Evolutionary conservation across 139 green algal species (phyloP).

Genomic region (Monoraphidium neglectum): DNA sequence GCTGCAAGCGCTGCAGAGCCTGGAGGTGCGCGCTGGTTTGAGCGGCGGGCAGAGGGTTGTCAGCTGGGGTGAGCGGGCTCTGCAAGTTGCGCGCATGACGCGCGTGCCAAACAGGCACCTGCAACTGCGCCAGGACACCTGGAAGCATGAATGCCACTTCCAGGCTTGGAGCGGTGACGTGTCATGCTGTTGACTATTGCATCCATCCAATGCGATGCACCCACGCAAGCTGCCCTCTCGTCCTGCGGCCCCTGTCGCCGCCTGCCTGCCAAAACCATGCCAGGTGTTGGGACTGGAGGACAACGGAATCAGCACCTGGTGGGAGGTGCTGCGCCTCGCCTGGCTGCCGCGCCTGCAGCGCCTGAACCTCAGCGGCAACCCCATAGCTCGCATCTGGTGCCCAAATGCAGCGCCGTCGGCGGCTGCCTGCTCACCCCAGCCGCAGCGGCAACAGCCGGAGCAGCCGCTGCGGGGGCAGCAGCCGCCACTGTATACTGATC

Average conservation of each 20-base stretch:
- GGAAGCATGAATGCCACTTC: no score
- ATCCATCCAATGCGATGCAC: no score
- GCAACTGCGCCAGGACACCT: no score
- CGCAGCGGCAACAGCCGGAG: neutral
- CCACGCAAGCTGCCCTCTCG: neutral
- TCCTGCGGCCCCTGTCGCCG: neutral
- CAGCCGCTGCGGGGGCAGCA: neutral
- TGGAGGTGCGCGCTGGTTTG: constrained; percentile 3
- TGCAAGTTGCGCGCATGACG: no score
- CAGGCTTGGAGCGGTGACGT: no score
- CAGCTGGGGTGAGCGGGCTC: no score
- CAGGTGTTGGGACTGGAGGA: constrained; percentile 54
- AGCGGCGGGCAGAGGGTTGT: no score
- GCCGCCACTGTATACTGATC: neutral
- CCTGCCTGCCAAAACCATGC: neutral
- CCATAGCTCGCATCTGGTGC: constrained; percentile 33
- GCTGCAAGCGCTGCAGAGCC: neutral
- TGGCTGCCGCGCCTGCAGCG: constrained; percentile 56
- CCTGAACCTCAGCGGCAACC: constrained; percentile 70
- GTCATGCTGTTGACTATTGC: no score
- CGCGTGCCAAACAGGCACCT: no score
- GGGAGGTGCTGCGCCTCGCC: constrained; percentile 49
- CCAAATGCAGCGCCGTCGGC: neutral
- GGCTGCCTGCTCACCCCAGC: no score
- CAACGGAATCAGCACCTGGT: constrained; percentile 47